phyloP scores from a whole-genome alignment of 768 basidiomycete species.

The Lactarius indigo region DNA sequence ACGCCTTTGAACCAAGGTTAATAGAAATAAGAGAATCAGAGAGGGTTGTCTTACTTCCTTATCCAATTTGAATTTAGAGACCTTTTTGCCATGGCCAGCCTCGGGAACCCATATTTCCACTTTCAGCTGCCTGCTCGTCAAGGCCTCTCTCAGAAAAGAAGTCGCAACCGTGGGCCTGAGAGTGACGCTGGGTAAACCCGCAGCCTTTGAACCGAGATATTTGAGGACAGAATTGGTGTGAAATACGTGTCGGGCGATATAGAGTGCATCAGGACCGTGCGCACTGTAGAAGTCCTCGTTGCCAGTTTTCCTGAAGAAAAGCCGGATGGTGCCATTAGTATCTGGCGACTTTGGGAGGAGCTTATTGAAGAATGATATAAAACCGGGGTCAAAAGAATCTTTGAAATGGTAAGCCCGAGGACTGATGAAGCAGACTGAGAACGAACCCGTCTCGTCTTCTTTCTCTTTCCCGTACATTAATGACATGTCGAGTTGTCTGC shows the following conservation, averaged over 20 bases:
- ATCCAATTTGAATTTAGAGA: conserved; percentile 68
- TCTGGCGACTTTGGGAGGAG: conserved; percentile 67
- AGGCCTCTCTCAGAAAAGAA: conserved; percentile 77
- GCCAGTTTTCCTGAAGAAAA: conserved; percentile 66
- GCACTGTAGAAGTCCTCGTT: conserved; percentile 76
- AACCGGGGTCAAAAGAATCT: conserved; percentile 42
- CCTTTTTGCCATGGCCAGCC: conserved; percentile 69
- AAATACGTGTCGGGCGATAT: conserved; percentile 77
- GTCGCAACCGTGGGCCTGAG: conserved; percentile 77
- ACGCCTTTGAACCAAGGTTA: conserved; percentile 47
- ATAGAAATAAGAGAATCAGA: not conserved
- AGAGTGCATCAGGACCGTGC: conserved; percentile 86
- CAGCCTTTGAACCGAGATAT: conserved; percentile 65
- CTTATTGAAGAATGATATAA: conserved; percentile 64
- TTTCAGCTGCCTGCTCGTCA: conserved; percentile 85
- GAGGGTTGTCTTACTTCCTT: conserved; percentile 57
- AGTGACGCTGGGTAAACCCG: conserved; percentile 71
- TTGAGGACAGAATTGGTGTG: conserved; percentile 92
- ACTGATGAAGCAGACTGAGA: not conserved
- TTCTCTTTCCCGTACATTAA: conserved; percentile 68
- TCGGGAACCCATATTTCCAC: conserved; percentile 89
- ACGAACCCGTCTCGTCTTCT: conserved; percentile 36
- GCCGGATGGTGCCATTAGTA: conserved; percentile 70
- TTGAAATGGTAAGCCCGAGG: not conserved
- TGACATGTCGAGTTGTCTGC: conserved; percentile 37